Percentiles rank a stretch among this genome's conserved stretches.
Evolutionary conservation across 139 green algal genomes (phyloP).

Genomic region (Micractinium sp.): DNA sequence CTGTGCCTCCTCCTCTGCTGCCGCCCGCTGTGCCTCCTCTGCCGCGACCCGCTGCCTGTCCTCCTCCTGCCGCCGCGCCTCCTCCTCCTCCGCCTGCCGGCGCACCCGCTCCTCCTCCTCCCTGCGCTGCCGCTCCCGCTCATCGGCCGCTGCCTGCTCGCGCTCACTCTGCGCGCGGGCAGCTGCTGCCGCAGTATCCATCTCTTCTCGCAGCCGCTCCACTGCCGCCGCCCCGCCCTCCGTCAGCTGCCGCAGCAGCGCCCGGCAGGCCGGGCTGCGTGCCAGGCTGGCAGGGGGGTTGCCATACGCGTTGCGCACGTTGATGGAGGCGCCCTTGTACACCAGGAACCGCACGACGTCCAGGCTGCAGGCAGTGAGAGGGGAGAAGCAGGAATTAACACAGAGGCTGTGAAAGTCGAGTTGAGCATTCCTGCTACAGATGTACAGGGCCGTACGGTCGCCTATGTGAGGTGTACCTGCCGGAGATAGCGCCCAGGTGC

Average conservation of each 20-base stretch:
- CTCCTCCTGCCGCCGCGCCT: background rate
- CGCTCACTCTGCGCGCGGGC: background rate
- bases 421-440: too few species aligned
- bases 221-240: background rate
- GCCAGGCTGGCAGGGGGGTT: slow-evolving; percentile 8
- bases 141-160: background rate
- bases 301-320: background rate
- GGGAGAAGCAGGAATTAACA: too few species aligned
- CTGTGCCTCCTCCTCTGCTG: background rate
- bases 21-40: background rate
- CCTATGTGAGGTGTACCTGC: background rate
- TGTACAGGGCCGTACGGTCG: too few species aligned
- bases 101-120: slow-evolving; percentile 1
- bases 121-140: background rate
- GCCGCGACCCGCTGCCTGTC: background rate
- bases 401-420: too few species aligned
- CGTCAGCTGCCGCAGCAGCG: background rate
- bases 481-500: background rate
- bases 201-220: background rate
- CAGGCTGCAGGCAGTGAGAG: background rate
- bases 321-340: background rate
- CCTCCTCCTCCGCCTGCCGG: background rate
- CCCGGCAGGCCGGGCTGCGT: background rate
- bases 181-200: background rate
- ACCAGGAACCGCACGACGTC: background rate